phyloP scores from a whole-genome alignment of 1,284 basidiomycete species.

The Inonotus obliquus region DNA sequence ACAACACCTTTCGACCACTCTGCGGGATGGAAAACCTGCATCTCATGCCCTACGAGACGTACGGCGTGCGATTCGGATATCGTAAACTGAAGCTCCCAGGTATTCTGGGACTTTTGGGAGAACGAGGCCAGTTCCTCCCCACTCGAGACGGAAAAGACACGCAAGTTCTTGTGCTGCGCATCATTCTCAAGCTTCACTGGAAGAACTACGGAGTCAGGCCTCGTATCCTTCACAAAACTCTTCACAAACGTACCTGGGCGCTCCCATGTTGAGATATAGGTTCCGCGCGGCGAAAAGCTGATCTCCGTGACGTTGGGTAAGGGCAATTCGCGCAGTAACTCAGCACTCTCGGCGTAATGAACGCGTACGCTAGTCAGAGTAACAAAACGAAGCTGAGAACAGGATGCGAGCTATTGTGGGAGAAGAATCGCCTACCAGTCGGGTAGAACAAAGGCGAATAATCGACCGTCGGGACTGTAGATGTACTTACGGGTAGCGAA shows the following conservation, averaged over 20 bases:
- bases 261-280: conserved; percentile 93
- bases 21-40: conserved; percentile 83
- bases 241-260: conserved; percentile 54
- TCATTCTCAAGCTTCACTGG: conserved; percentile 77
- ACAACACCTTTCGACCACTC: conserved; percentile 77
- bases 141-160: conserved; percentile 78
- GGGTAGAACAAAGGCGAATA: conserved; percentile 82
- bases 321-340: conserved; percentile 64
- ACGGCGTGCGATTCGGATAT: conserved; percentile 87
- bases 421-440: conserved; percentile 47
- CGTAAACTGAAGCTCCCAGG: conserved; percentile 90
- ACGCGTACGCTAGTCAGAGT: conserved; percentile 58
- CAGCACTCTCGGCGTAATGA: conserved; percentile 70
- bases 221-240: background rate
- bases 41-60: conserved; percentile 77
- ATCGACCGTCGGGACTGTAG: conserved; percentile 86
- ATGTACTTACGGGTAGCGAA: conserved; percentile 69
- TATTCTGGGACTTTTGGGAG: conserved; percentile 79
- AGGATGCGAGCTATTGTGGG: background rate
- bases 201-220: background rate
- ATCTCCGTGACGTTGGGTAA: conserved; percentile 79
- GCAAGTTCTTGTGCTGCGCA: conserved; percentile 82
- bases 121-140: conserved; percentile 80
- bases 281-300: conserved; percentile 89
- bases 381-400: conserved; percentile 3